Evolutionary conservation across 2,329 filamentous ascomycete species (phyloP).

Genomic region (Ascochyta pisi): DNA sequence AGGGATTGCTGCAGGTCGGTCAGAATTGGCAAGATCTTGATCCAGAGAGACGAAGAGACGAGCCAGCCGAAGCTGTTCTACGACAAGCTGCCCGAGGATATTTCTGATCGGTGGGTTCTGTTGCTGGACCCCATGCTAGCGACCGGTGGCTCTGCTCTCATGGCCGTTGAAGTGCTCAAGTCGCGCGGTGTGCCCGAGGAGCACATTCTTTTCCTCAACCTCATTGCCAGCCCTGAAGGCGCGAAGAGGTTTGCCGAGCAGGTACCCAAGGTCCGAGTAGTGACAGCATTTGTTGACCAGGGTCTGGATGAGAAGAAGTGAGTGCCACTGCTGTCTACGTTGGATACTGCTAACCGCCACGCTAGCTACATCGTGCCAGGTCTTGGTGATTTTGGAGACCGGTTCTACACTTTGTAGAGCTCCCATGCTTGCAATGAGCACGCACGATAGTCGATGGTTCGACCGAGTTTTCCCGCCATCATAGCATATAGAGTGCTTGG

Average conservation of each 20-base stretch:
- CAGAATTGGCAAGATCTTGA: slow-evolving; percentile 96
- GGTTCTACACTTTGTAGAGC: slow-evolving; percentile 85
- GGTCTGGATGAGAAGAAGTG: slow-evolving; percentile 98
- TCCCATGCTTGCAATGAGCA: not conserved
- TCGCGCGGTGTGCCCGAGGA: slow-evolving; percentile 92
- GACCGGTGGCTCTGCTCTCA: slow-evolving; percentile 93
- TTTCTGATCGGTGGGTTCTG: slow-evolving; percentile 89
- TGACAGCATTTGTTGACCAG: slow-evolving; percentile 95
- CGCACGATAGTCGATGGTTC: not conserved
- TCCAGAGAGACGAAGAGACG: slow-evolving; percentile 96
- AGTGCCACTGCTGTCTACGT: slow-evolving; percentile 41
- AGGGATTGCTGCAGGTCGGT: slow-evolving; percentile 98
- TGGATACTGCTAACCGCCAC: slow-evolving; percentile 14
- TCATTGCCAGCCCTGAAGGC: slow-evolving; percentile 96
- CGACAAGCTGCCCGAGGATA: slow-evolving; percentile 95
- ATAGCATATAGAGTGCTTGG: not conserved
- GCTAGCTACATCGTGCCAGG: slow-evolving; percentile 91
- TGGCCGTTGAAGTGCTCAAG: slow-evolving; percentile 94
- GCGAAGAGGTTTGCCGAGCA: slow-evolving; percentile 86
- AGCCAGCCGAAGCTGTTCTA: slow-evolving; percentile 92
- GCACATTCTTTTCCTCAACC: slow-evolving; percentile 92
- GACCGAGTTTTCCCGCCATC: not conserved
- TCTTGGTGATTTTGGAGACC: slow-evolving; percentile 92
- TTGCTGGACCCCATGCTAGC: slow-evolving; percentile 99
- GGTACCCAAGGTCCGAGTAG: slow-evolving; percentile 87